Evolutionary conservation across 2,329 filamentous ascomycete species (phyloP).

Genomic region (Trichophyton benhamiae): DNA sequence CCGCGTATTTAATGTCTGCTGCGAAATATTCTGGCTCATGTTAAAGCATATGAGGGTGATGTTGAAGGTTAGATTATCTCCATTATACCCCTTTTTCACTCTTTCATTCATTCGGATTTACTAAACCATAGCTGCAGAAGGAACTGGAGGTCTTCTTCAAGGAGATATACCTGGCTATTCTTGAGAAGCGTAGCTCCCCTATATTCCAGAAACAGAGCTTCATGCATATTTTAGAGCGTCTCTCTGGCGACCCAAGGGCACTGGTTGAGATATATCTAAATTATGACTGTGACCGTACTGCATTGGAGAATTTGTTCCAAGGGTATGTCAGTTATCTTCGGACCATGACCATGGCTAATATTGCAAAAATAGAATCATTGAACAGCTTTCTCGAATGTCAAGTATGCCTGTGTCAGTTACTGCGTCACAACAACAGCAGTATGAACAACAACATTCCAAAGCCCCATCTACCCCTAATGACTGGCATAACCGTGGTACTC

Average conservation of each 20-base stretch:
- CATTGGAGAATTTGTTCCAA: conserved; percentile 94
- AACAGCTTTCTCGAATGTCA: conserved; percentile 80
- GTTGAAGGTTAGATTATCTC: conserved; percentile 56
- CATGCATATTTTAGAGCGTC: conserved; percentile 67
- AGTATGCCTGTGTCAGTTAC: conserved; percentile 66
- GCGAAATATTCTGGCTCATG: conserved; percentile 97
- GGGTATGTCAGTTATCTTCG: conserved; percentile 25
- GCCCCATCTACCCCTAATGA: conserved; percentile 52
- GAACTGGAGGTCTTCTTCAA: conserved; percentile 97
- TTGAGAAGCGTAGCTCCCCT: conserved; percentile 78
- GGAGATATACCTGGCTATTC: conserved; percentile 85
- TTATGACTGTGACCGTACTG: conserved; percentile 89
- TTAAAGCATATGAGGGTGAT: conserved; percentile 83
- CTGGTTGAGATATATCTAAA: conserved; percentile 94
- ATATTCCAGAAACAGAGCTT: conserved; percentile 87
- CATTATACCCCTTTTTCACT: neutral
- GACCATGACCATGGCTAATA: conserved; percentile 5
- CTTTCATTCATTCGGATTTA: neutral
- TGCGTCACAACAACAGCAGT: conserved; percentile 67
- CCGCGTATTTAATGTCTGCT: conserved; percentile 85
- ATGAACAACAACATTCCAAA: conserved; percentile 58
- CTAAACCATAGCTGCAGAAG: conserved; percentile 45
- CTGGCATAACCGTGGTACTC: conserved; percentile 74
- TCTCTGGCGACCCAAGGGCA: conserved; percentile 75
- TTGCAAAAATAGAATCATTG: conserved; percentile 53